phyloP scores from a whole-genome alignment of 2,329 filamentous ascomycete genomes.

The Juglanconis juglandina region DNA sequence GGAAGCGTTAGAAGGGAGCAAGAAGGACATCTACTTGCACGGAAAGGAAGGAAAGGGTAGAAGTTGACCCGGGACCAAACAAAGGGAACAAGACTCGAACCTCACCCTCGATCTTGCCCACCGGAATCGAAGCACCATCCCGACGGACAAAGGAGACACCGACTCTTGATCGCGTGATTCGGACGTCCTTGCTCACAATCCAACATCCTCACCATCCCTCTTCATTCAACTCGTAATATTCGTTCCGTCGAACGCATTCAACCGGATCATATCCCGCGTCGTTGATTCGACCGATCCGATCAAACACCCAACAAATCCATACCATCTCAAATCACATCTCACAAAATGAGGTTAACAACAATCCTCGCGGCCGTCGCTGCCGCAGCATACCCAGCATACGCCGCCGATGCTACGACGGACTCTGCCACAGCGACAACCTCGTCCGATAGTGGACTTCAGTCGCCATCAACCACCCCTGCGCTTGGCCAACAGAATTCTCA shows the following conservation, averaged over 20 bases:
- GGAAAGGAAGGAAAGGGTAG: neutral
- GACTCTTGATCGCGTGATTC: neutral
- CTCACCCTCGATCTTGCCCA: neutral
- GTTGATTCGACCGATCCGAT: neutral
- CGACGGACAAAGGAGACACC: neutral
- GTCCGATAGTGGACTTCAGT: constrained; percentile 29
- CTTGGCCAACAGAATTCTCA: constrained; percentile 40
- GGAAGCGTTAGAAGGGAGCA: constrained; percentile 11
- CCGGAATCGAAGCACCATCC: neutral
- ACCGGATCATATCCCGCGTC: neutral
- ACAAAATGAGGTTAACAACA: constrained; percentile 17
- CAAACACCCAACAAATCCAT: neutral
- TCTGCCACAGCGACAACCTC: constrained; percentile 4
- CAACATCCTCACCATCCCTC: neutral
- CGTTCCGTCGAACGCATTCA: neutral
- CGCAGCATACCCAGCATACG: constrained; percentile 5
- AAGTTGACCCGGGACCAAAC: neutral
- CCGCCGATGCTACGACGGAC: constrained; percentile 12
- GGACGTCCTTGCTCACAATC: neutral
- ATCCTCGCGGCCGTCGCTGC: constrained; percentile 9
- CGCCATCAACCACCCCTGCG: constrained; percentile 34
- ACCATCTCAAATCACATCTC: neutral
- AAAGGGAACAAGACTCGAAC: constrained; percentile 4
- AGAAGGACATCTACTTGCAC: neutral
- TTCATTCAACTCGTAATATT: neutral